Conservation (phyloP, 148 eudicot genomes). For the Rhododendron ovatum region DNA sequence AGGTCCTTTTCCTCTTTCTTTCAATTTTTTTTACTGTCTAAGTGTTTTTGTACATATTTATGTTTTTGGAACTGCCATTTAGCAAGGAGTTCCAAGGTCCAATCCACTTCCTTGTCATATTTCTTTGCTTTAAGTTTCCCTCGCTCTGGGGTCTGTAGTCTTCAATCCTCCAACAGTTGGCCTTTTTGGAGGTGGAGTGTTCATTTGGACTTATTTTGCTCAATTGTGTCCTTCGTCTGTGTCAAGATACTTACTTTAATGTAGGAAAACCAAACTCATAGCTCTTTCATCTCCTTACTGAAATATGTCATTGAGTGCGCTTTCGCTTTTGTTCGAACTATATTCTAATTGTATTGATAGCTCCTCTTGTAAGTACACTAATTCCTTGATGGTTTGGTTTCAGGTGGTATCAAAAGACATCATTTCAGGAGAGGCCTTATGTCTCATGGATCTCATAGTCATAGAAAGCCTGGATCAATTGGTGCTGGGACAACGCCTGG, state of each 20-base stretch:
- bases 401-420: conserved; percentile 95
- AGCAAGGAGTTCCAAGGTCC: neutral
- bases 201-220: neutral
- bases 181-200: neutral
- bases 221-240: neutral
- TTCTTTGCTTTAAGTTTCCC: neutral
- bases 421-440: conserved; percentile 86
- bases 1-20: neutral
- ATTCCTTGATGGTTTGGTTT: neutral
- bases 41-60: neutral
- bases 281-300: neutral
- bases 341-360: neutral
- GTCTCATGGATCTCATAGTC: conserved; percentile 54
- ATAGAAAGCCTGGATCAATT: conserved; percentile 81
- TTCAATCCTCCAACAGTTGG: neutral
- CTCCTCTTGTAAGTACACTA: neutral
- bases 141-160: neutral
- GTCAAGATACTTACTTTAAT: neutral
- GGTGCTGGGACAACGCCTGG: conserved; percentile 99
- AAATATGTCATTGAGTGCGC: neutral
- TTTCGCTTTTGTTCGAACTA: neutral
- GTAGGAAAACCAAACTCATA: neutral
- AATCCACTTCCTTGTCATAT: neutral
- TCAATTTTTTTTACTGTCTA: neutral
- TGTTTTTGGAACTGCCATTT: neutral